These are phyloP conservation scores for Plasmodium berghei DNA, from an alignment of 169 alveolate genomes.

Conservation along the genomic window DNA sequence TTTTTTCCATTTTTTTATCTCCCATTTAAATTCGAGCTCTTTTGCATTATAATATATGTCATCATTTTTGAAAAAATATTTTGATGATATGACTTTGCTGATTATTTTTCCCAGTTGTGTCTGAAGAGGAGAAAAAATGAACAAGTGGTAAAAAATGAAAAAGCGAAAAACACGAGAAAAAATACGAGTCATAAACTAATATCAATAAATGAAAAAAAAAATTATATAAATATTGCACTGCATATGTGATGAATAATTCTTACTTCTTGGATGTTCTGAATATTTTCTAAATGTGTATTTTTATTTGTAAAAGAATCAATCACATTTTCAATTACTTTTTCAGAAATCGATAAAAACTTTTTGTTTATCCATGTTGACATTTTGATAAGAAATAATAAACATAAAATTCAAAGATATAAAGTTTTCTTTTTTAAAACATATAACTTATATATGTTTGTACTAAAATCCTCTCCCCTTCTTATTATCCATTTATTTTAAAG, in stretches of 20 bases:
- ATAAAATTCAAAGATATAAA: too few relatives aligned
- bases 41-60: slow-evolving; percentile 61
- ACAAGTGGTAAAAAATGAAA: neutral
- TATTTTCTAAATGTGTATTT: slow-evolving; percentile 52
- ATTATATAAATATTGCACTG: neutral
- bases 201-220: neutral
- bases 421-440: too few relatives aligned
- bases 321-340: slow-evolving; percentile 75
- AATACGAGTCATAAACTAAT: neutral
- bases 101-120: slow-evolving; percentile 73
- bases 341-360: slow-evolving; percentile 72
- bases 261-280: slow-evolving; percentile 75
- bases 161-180: neutral
- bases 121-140: neutral
- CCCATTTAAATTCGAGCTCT: slow-evolving; percentile 52
- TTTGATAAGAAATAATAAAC: neutral
- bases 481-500: too few relatives aligned
- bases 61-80: slow-evolving; percentile 74
- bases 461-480: too few relatives aligned
- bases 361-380: slow-evolving; percentile 78
- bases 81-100: slow-evolving; percentile 70
- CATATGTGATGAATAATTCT: neutral
- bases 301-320: slow-evolving; percentile 67
- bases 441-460: too few relatives aligned
- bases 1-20: slow-evolving; percentile 4